Conservation (phyloP, 2,329 filamentous ascomycete species). For the Sporothrix globosa region DNA sequence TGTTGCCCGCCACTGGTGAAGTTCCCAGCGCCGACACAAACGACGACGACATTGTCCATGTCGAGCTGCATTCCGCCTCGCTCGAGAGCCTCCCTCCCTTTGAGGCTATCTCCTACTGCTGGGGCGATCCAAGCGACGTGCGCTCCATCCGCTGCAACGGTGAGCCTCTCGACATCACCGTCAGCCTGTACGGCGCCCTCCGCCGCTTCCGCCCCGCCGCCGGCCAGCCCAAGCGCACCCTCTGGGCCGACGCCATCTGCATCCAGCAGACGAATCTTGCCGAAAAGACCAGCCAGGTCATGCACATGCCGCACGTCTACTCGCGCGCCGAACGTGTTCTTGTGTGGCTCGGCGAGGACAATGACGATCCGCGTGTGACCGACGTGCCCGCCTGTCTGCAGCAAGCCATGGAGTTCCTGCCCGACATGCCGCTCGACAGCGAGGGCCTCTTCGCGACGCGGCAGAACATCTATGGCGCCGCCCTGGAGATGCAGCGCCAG, state of each 20-base stretch:
- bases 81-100: neutral
- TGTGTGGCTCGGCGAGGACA: constrained; percentile 43
- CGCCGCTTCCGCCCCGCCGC: neutral
- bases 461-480: neutral
- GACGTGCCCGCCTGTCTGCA: neutral
- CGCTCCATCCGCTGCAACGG: neutral
- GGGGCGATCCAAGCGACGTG: constrained; percentile 3
- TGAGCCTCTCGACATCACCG: neutral
- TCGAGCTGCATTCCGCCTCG: constrained; percentile 12
- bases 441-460: constrained; percentile 41
- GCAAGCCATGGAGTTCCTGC: constrained; percentile 31
- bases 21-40: neutral
- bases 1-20: neutral
- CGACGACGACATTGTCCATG: constrained; percentile 4
- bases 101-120: constrained; percentile 25
- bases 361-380: constrained; percentile 30
- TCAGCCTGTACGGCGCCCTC: constrained; percentile 4
- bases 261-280: constrained; percentile 34
- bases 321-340: constrained; percentile 41
- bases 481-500: neutral
- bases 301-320: constrained; percentile 45
- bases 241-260: constrained; percentile 44
- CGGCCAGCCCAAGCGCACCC: neutral
- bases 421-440: constrained; percentile 41
- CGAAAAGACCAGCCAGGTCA: constrained; percentile 44